Base-by-base conservation (phyloP, 1,139 yeast species). In the Lodderomyces parapsilosis region DNA sequence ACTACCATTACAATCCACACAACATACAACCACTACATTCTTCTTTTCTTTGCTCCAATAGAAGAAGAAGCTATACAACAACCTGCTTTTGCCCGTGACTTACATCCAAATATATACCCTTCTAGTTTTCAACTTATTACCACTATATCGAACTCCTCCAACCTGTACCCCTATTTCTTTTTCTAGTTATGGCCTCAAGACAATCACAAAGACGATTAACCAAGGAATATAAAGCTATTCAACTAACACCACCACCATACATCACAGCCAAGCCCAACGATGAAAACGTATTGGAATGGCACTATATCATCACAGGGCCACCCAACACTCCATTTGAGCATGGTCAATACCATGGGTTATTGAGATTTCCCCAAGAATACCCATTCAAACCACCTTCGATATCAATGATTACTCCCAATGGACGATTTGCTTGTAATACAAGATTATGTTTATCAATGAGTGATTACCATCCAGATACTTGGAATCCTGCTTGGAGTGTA, bases 401-500 rank as follows among this genome's bases (percentile, higher is more conserved):
- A 46, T 76, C 87, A 42, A 90, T 91, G 91, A 69, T 82, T 43
- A 91, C 97, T 0, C 97, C 97, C 3, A 85, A 81, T 50, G 94
- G 90, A 4, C 71, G 95, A 37, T 87, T 91, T 61, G 79, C 82
- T 49, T 79, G 89, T 42, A 86, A 86, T 58, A 80, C 89, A 6
- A 71, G 96, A 38, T 73, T 91, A 38, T 91, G 98, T 65, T 69
- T 91, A 40, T 82, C 90, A 35, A 90, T 91, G 83, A 83, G 93
- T 55, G 97, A 91, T 51, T 90, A 81, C 62, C 98, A 91, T 55
- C 97, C 96, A 7, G 93, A 88, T 60, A 71, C 86, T 1, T 90
- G 97, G 97, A 89, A 90, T 61, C 96, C 97, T 1, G 89, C 95
- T 4, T 90, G 97, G 97, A 82, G 89, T 43, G 96, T 90, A 17